Conservation (phyloP, 805 yeast species). For the Dipodascopsis uninucleata region DNA sequence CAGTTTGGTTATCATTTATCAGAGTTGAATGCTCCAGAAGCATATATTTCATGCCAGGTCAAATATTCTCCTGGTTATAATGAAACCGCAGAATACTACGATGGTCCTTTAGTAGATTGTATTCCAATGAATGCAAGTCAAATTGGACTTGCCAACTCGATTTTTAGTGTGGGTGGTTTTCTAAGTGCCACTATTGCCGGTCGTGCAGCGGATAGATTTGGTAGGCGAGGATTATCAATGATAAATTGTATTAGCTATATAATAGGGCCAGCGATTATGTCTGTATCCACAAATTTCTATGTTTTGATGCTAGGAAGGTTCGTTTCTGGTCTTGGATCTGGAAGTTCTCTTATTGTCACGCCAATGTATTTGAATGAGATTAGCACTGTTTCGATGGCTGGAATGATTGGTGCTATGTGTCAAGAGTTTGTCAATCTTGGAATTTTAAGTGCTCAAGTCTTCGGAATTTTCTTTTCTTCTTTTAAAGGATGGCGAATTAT, state of each 20-base stretch:
- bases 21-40: slow-evolving; percentile 85
- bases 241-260: slow-evolving; percentile 50
- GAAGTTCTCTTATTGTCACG: slow-evolving; percentile 77
- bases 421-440: slow-evolving; percentile 86
- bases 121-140: slow-evolving; percentile 54
- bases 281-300: slow-evolving; percentile 44
- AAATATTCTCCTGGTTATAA: not conserved
- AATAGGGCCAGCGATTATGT: slow-evolving; percentile 62
- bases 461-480: slow-evolving; percentile 68
- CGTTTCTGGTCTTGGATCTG: slow-evolving; percentile 81
- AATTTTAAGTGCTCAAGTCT: slow-evolving; percentile 70
- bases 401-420: slow-evolving; percentile 82
- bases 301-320: slow-evolving; percentile 64
- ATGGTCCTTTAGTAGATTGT: slow-evolving; percentile 43
- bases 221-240: slow-evolving; percentile 55
- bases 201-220: slow-evolving; percentile 56
- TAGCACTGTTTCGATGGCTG: slow-evolving; percentile 64
- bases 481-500: slow-evolving; percentile 68
- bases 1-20: slow-evolving; percentile 96
- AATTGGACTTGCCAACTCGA: slow-evolving; percentile 70
- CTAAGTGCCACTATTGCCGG: slow-evolving; percentile 71
- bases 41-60: slow-evolving; percentile 23
- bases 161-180: slow-evolving; percentile 81
- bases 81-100: not conserved
- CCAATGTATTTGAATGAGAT: slow-evolving; percentile 80